Evolutionary conservation across 2,329 filamentous ascomycete genomes (phyloP).

Genomic region (Scolecobasidium constrictum): DNA sequence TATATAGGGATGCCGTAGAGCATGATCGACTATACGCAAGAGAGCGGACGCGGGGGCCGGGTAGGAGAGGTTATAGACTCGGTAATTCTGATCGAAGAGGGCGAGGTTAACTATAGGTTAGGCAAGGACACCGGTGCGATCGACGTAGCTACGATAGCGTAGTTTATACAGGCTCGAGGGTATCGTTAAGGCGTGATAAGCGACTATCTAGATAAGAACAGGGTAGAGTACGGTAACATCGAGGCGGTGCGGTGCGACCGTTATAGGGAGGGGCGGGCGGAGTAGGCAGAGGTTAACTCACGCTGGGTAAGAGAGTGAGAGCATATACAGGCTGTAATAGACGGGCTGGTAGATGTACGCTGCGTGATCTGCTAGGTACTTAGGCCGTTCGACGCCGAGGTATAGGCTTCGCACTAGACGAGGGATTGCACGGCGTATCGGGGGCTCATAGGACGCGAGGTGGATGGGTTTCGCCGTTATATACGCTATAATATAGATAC

Average conservation of each 20-base stretch:
- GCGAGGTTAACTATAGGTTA: constrained; percentile 8
- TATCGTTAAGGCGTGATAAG: constrained; percentile 10
- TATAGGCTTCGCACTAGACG: background rate
- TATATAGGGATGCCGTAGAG: constrained; percentile 12
- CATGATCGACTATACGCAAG: constrained; percentile 12
- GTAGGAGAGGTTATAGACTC: constrained; percentile 6
- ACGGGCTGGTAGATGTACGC: background rate
- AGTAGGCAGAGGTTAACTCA: constrained; percentile 5
- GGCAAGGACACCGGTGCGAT: background rate
- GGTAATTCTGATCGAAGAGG: constrained; percentile 10
- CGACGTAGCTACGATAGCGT: background rate
- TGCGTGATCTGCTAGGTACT: background rate
- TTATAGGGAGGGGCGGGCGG: constrained; percentile 5
- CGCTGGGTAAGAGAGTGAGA: constrained; percentile 2
- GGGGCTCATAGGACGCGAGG: background rate
- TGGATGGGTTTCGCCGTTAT: background rate
- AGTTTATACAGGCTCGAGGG: constrained; percentile 7
- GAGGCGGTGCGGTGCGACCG: constrained; percentile 4
- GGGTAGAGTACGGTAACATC: constrained; percentile 6
- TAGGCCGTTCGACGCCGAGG: background rate
- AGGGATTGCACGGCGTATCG: background rate
- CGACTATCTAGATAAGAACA: constrained; percentile 9
- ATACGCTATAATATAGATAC: background rate
- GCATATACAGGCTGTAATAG: background rate
- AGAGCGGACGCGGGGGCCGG: constrained; percentile 9